A percentile compares a stretch with the other conserved stretches of the same genome.
Conservation (phyloP, 805 yeast species). For the Ogataea nitratoaversa region DNA sequence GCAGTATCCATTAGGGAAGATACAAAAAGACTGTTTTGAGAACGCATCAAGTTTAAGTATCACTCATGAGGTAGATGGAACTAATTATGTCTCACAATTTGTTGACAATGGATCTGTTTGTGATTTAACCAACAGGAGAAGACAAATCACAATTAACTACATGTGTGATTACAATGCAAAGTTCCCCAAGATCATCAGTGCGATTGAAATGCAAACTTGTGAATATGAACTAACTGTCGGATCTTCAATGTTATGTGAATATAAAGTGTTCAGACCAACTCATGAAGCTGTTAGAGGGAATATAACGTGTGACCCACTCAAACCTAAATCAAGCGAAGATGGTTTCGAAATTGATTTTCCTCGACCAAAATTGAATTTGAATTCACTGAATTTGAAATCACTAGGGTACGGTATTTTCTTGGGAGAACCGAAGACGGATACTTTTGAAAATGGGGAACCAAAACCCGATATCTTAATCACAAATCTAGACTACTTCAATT, state of each 20-base stretch:
- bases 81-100: conserved; percentile 25
- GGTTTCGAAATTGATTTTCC: too few species aligned
- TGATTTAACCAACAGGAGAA: conserved; percentile 30
- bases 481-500: conserved; percentile 2
- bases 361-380: conserved; percentile 3
- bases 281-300: conserved; percentile 7
- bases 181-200: conserved; percentile 16
- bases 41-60: conserved; percentile 23
- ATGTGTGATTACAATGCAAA: conserved; percentile 19
- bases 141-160: conserved; percentile 26
- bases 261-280: conserved; percentile 17
- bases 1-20: conserved; percentile 16
- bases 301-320: conserved; percentile 19
- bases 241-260: conserved; percentile 23
- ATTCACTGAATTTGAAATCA: conserved; percentile 5
- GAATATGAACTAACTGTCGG: conserved; percentile 24
- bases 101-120: conserved; percentile 29
- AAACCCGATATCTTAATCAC: conserved; percentile 6
- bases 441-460: background rate
- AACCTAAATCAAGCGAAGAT: background rate
- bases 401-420: conserved; percentile 17
- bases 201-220: conserved; percentile 31
- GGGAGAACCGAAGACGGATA: conserved; percentile 4
- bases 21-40: conserved; percentile 10
- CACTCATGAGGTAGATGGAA: conserved; percentile 19